A percentile compares a stretch with the other conserved stretches of the same genome.
Conservation (phyloP, 768 basidiomycete genomes). For the Podaxis pistillaris region DNA sequence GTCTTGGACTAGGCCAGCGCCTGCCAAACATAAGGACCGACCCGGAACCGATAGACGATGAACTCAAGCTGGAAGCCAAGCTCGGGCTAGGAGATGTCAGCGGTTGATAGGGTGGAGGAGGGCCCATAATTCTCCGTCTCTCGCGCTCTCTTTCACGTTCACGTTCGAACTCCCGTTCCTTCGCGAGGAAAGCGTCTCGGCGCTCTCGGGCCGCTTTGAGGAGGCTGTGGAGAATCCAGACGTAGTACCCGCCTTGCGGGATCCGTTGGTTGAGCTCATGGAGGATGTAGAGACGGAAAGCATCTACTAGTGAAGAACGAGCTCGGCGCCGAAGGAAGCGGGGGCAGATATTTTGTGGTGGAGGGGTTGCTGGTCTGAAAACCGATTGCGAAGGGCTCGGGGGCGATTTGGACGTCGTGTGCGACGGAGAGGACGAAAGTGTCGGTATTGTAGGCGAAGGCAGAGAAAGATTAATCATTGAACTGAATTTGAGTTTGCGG, state of each 20-base stretch:
- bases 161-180: constrained; percentile 35
- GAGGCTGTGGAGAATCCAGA: constrained; percentile 54
- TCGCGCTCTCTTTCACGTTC: constrained; percentile 13
- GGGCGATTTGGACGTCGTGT: constrained; percentile 14
- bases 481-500: constrained; percentile 21
- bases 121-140: constrained; percentile 1
- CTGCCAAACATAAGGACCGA: constrained; percentile 5
- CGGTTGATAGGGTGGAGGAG: constrained; percentile 1
- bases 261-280: constrained; percentile 43
- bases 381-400: neutral
- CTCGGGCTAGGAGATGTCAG: neutral
- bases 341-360: constrained; percentile 25
- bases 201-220: constrained; percentile 3
- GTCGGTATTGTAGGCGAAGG: constrained; percentile 28
- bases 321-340: constrained; percentile 53
- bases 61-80: neutral
- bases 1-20: constrained; percentile 1
- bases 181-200: constrained; percentile 42
- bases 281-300: constrained; percentile 62
- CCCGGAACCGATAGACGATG: constrained; percentile 10
- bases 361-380: constrained; percentile 26
- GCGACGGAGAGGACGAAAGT: constrained; percentile 25
- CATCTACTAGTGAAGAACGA: constrained; percentile 65
- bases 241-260: constrained; percentile 42
- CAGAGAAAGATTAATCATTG: constrained; percentile 27